Evolutionary conservation across 495 filamentous ascomycete genomes (phyloP).

Genomic region (Darksidea phi): DNA sequence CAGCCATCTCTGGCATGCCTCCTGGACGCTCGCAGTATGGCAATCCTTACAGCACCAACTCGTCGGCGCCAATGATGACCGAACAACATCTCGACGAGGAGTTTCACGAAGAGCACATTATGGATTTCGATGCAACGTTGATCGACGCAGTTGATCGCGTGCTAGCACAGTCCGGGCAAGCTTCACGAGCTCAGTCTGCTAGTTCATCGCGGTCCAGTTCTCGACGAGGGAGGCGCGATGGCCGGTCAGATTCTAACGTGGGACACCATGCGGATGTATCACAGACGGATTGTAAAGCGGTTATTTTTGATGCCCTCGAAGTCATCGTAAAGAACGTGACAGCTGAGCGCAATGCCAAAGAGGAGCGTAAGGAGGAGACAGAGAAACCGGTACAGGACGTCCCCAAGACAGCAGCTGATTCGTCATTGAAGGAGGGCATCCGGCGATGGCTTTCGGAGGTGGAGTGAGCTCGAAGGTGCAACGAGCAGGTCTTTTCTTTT

Average conservation of each 20-base stretch:
- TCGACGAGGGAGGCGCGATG: conserved; percentile 22
- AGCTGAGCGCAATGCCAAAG: conserved; percentile 52
- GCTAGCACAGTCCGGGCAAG: conserved; percentile 55
- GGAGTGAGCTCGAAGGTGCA: conserved; percentile 39
- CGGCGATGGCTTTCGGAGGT: conserved; percentile 62
- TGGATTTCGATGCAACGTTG: conserved; percentile 70
- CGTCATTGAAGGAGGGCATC: conserved; percentile 63
- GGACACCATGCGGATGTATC: conserved; percentile 48
- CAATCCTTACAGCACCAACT: conserved; percentile 43
- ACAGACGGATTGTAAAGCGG: conserved; percentile 59
- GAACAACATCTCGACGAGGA: conserved; percentile 57
- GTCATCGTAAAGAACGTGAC: conserved; percentile 62
- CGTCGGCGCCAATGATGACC: conserved; percentile 36
- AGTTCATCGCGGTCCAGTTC: conserved; percentile 37
- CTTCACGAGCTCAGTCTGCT: conserved; percentile 30
- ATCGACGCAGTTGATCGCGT: conserved; percentile 77
- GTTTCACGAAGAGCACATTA: conserved; percentile 70
- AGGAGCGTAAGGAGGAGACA: conserved; percentile 34
- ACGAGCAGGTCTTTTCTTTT: neutral
- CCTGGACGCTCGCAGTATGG: conserved; percentile 43
- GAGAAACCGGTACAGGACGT: conserved; percentile 17
- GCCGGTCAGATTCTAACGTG: conserved; percentile 22
- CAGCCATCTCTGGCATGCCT: conserved; percentile 33
- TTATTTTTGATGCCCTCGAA: conserved; percentile 64
- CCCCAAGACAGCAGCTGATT: conserved; percentile 46